These are phyloP conservation scores for Penicillium cinerascens DNA, from an alignment of 495 filamentous ascomycete species.

Conservation along the genomic window DNA sequence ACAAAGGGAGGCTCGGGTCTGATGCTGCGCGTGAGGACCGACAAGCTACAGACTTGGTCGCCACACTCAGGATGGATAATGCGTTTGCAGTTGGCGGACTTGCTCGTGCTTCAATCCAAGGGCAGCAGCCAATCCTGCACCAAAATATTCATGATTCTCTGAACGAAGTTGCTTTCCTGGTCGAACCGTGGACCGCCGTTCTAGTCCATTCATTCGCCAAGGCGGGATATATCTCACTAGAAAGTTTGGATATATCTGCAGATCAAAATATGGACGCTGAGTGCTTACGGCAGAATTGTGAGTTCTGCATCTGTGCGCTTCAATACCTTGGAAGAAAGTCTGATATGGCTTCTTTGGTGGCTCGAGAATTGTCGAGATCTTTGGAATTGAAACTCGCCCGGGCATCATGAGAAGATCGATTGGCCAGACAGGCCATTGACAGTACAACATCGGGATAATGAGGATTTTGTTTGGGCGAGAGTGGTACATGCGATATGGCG, in stretches of 20 bases:
- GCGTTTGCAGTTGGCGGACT: constrained; percentile 36
- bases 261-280: constrained; percentile 5
- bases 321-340: constrained; percentile 42
- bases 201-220: constrained; percentile 42
- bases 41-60: constrained; percentile 19
- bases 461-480: too few species aligned
- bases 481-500: too few species aligned
- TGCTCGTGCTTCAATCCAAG: constrained; percentile 28
- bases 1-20: constrained; percentile 22
- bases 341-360: constrained; percentile 37
- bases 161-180: constrained; percentile 37
- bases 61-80: constrained; percentile 29
- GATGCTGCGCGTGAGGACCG: constrained; percentile 26
- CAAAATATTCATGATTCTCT: constrained; percentile 23
- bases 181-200: constrained; percentile 46
- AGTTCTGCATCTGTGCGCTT: constrained; percentile 37
- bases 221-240: constrained; percentile 32
- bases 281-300: constrained; percentile 20
- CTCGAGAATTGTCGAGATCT: constrained; percentile 8
- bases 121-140: constrained; percentile 6
- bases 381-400: constrained; percentile 7
- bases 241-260: constrained; percentile 4
- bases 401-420: background rate
- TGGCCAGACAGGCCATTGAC: too few species aligned
- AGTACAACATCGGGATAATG: too few species aligned